Base-by-base conservation (phyloP, 129 eudicot species). In the Artemisia annua region DNA sequence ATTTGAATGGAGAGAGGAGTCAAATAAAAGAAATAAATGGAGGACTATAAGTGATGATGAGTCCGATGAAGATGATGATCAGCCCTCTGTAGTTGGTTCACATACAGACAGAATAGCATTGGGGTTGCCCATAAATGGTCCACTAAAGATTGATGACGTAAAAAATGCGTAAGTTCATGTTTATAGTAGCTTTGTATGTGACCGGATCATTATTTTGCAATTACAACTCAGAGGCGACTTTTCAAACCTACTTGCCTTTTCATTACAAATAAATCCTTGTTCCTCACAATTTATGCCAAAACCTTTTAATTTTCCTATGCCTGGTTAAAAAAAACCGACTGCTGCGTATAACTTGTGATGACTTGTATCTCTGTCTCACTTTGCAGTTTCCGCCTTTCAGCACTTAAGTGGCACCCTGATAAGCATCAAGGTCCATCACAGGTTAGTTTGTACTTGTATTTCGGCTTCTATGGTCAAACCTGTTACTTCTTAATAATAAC, bases 361-460 rank as follows among this genome's bases (percentile, higher is more conserved):
- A 20, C 10, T 76, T 1, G 13, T 43, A 17, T 19, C 30, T 22
- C 24, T 18, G 6, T 68, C 39, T 70, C 28, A 18, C 19, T 30
- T 78, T 85, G 87, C 96, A 94, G 99, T 64, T 94, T 88, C 63
- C 96, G 92, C 66, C 86, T 83, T 80, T 83, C 99, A 5, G 99
- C 99, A 70, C 78, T 94, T 63, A 94, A 86, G 74, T 94, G 99
- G 99, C 99, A 94, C 85, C 98, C 98, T 39, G 98, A 94, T 74
- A 88, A 84, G 83, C 92, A 94, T 83, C 93, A 87, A 83, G 92
- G 96, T 66, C 82, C 91, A 28, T 76, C 91, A 65, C 87, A 85
- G 93, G 97, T 86, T 32, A 76, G 96, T 52, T 71, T 58, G 48
- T 76, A 52, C 48, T 69, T 61, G 24, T 69, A 35, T 69, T 43